These are phyloP conservation scores for Agaricus subrufescens DNA, from an alignment of 768 basidiomycete genomes.

Conservation along the genomic window DNA sequence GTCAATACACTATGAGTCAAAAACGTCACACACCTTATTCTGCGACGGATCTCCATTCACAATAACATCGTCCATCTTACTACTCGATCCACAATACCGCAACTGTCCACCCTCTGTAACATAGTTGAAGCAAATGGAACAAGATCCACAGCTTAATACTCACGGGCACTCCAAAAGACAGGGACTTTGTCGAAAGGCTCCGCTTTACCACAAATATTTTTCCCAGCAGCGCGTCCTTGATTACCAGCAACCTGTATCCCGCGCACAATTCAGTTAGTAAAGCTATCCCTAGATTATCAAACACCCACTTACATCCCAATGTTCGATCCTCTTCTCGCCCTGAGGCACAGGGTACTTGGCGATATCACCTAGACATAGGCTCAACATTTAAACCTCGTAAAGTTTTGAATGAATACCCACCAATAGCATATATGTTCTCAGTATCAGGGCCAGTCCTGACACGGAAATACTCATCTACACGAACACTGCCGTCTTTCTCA, in stretches of 20 bases:
- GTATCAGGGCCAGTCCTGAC: slow-evolving; percentile 42
- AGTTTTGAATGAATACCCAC: too few relatives aligned
- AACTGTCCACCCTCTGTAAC: slow-evolving; percentile 75
- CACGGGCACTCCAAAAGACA: slow-evolving; percentile 91
- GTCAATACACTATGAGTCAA: background rate
- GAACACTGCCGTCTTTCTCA: slow-evolving; percentile 73
- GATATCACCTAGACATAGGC: slow-evolving; percentile 67
- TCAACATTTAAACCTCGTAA: too few relatives aligned
- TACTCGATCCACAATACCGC: slow-evolving; percentile 76
- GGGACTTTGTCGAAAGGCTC: slow-evolving; percentile 78
- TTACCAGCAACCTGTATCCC: slow-evolving; percentile 68
- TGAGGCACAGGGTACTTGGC: slow-evolving; percentile 72
- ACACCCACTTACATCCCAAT: slow-evolving; percentile 70
- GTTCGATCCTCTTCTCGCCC: slow-evolving; percentile 64
- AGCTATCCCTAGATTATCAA: background rate
- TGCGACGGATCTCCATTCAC: slow-evolving; percentile 72
- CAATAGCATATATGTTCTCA: slow-evolving; percentile 63
- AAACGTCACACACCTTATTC: slow-evolving; percentile 56
- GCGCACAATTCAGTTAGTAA: background rate
- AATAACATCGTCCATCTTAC: slow-evolving; percentile 69
- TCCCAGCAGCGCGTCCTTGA: slow-evolving; percentile 80
- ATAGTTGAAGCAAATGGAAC: background rate
- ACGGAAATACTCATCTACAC: slow-evolving; percentile 69
- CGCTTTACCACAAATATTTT: slow-evolving; percentile 60
- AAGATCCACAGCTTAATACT: slow-evolving; percentile 10